Evolutionary conservation across 768 basidiomycete species (phyloP).

Genomic region (Neoboletus brunneissimus): DNA sequence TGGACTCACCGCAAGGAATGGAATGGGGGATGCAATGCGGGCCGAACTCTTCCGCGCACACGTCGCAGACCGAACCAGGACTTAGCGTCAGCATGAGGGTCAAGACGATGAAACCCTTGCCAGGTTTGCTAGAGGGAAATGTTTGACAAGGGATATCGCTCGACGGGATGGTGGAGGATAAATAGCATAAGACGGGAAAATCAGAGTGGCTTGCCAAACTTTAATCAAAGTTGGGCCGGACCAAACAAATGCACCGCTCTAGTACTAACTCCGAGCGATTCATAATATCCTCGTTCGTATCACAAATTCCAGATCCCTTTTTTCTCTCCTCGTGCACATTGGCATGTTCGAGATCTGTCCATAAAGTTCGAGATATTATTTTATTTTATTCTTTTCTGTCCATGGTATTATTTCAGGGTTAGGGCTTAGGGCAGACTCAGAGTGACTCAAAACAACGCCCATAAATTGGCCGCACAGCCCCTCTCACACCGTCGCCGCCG

Average conservation of each 20-base stretch:
- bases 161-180: constrained; percentile 45
- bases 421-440: constrained; percentile 26
- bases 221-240: constrained; percentile 26
- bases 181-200: constrained; percentile 44
- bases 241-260: constrained; percentile 34
- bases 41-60: constrained; percentile 85
- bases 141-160: constrained; percentile 44
- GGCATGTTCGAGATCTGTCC: constrained; percentile 14
- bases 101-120: constrained; percentile 39
- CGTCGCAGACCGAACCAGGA: constrained; percentile 84
- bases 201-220: constrained; percentile 30
- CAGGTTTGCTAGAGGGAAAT: constrained; percentile 39
- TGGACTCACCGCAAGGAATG: constrained; percentile 67
- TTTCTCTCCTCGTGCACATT: neutral
- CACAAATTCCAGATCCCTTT: constrained; percentile 4
- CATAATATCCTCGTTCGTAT: constrained; percentile 2
- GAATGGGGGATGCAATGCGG: constrained; percentile 71
- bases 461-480: constrained; percentile 11
- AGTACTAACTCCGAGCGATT: constrained; percentile 13
- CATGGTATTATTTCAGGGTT: constrained; percentile 24
- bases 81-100: constrained; percentile 73
- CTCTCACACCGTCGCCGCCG: constrained; percentile 13
- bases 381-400: neutral
- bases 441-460: neutral
- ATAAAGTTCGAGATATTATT: neutral